A percentile compares a stretch with the other conserved stretches of the same genome.
Evolutionary conservation across 306 rosid species (phyloP).

Genomic region (Delonix regia): DNA sequence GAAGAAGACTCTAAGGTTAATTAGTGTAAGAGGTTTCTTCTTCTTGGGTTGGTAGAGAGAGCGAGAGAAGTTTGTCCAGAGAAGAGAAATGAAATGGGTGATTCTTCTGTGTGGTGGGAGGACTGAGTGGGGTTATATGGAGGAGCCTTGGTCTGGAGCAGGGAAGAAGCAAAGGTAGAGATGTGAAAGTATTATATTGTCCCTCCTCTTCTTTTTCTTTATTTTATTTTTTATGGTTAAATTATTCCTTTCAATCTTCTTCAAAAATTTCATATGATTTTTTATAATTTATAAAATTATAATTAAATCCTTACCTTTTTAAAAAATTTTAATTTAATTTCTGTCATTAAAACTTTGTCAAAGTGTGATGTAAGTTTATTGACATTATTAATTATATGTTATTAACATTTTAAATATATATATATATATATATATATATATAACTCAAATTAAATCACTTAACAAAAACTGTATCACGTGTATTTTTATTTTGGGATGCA

Average conservation of each 20-base stretch:
- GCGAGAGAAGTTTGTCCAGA: conserved; percentile 31
- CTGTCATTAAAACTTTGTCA: too few species aligned
- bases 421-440: too few species aligned
- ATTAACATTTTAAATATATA: too few species aligned
- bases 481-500: too few species aligned
- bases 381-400: too few species aligned
- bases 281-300: too few species aligned
- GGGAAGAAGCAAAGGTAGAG: conserved; percentile 3
- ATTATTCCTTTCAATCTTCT: not conserved
- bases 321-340: too few species aligned
- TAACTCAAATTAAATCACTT: too few species aligned
- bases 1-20: not conserved
- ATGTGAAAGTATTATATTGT: conserved; percentile 24
- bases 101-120: conserved; percentile 50
- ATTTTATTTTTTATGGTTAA: not conserved
- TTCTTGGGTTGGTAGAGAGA: not conserved
- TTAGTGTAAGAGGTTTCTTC: conserved; percentile 15
- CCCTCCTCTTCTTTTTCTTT: conserved; percentile 25
- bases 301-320: too few species aligned
- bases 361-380: too few species aligned
- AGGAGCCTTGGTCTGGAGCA: conserved; percentile 45
- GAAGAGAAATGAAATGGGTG: conserved; percentile 36
- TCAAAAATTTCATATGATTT: too few species aligned
- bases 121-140: conserved; percentile 62
- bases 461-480: too few species aligned